Evolutionary conservation across 2,329 filamentous ascomycete genomes (phyloP), one percentile per base, ranked within the genome.

Genomic region (Cadophora sp.): DNA sequence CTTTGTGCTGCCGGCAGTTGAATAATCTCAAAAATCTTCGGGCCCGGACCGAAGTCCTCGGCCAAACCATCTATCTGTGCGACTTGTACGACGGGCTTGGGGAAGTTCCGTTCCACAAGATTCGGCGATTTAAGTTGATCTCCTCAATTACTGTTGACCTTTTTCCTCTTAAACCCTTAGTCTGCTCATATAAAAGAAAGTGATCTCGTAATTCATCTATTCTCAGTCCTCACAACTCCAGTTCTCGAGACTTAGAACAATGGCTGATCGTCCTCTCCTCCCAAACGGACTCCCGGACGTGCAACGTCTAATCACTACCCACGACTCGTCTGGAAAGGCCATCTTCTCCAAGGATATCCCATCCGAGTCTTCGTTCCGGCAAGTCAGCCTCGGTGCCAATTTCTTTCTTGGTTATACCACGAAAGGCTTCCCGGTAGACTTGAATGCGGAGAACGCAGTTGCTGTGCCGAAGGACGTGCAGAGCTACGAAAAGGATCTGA

Each of bases 401-500:
- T 72, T 74, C 66, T 73, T 72, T 55, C 68, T 73, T 5, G 71
- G 68, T 0, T 74, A 70, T 29, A 68, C 69, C n/a, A 74, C 73
- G 11, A 62, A 61, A n/a, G 63, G 55, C 11, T 71, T 72, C 46
- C 73, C 73, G 3, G 71, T 69, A n/a, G 64, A 68, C 11, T n/a
- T 73, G 26, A 60, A 66, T 29, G 46, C 64, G 1, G 56, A 64
- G 9, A 64, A 68, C 26, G 37, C 56, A 12, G 34, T 43, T 29
- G 62, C 67, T 26, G 59, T 43, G 9, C 68, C 68, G 4, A 62
- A 68, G 31, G 72, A 73, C 62, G 68, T 73, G 7, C 64, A 68
- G 24, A 67, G 50, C 8, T 73, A 73, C 22, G 64, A 63, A 9
- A 66, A 64, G 22, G 68, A 70, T 24, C 40, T 73, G 9, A 65